Percentiles rank a stretch among this genome's conserved stretches.
Evolutionary conservation across 2,329 filamentous ascomycete species (phyloP).

Genomic region (Neofusicoccum laricinum): DNA sequence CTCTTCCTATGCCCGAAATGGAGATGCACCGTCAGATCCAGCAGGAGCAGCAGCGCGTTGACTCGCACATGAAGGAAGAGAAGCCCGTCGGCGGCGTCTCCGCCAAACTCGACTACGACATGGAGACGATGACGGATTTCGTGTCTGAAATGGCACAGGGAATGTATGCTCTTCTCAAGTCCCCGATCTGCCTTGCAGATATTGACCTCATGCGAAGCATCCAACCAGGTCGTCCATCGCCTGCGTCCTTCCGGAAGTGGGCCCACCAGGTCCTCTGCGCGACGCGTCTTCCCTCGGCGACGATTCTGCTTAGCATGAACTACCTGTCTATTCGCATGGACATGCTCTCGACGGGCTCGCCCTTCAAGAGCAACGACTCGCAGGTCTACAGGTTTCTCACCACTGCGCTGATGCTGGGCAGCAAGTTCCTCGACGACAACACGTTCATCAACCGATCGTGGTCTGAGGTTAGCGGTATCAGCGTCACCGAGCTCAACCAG

Average conservation of each 20-base stretch:
- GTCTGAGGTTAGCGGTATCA: constrained; percentile 91
- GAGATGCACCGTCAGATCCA: constrained; percentile 33
- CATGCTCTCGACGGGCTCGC: constrained; percentile 56
- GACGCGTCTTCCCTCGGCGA: constrained; percentile 84
- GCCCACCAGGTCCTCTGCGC: constrained; percentile 87
- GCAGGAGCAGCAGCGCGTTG: constrained; percentile 34
- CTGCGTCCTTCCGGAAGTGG: constrained; percentile 82
- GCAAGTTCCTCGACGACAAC: constrained; percentile 96
- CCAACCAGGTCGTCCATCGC: constrained; percentile 59
- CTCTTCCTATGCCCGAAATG: constrained; percentile 43
- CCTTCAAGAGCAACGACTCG: constrained; percentile 53
- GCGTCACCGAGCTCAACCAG: constrained; percentile 76
- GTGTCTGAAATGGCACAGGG: constrained; percentile 83
- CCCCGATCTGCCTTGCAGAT: constrained; percentile 57
- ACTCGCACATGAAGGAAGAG: constrained; percentile 55
- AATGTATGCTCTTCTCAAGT: constrained; percentile 61
- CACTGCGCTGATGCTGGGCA: constrained; percentile 78
- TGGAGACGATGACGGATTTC: constrained; percentile 94
- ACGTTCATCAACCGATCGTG: constrained; percentile 97
- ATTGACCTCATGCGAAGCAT: constrained; percentile 64
- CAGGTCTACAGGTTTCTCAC: constrained; percentile 87
- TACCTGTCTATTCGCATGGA: constrained; percentile 83
- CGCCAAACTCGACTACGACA: constrained; percentile 92
- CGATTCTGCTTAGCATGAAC: constrained; percentile 85
- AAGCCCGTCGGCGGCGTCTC: constrained; percentile 81